A percentile compares a stretch with the other conserved stretches of the same genome.
These are phyloP conservation scores for Drosera spatulata DNA, from an alignment of 179 eudicot genomes.

Conservation along the genomic window DNA sequence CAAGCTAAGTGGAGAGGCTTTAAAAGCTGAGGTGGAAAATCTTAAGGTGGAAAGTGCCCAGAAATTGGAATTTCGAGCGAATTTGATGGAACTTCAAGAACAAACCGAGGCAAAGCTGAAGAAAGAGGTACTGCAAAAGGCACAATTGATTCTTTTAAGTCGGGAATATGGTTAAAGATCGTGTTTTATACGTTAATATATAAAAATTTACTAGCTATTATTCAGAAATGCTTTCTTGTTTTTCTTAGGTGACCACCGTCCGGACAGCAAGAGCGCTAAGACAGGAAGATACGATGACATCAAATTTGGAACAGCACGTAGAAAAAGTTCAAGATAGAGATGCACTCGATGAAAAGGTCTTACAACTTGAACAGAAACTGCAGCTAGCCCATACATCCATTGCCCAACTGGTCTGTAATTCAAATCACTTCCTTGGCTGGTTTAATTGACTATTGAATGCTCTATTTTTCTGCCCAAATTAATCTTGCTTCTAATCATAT, in stretches of 20 bases:
- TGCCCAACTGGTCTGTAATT: constrained; percentile 24
- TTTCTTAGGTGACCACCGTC: constrained; percentile 18
- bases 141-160: too few relatives aligned
- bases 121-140: constrained; percentile 23
- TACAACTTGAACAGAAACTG: constrained; percentile 30
- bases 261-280: constrained; percentile 19
- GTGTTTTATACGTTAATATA: neutral
- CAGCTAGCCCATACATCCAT: constrained; percentile 19
- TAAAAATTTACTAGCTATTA: neutral
- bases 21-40: constrained; percentile 35
- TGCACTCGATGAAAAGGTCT: constrained; percentile 13
- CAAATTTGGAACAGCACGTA: constrained; percentile 21
- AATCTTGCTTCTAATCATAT: neutral
- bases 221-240: neutral
- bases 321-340: constrained; percentile 25
- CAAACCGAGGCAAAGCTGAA: constrained; percentile 39
- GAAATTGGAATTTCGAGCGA: constrained; percentile 33
- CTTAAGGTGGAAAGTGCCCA: constrained; percentile 29
- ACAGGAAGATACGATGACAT: constrained; percentile 25
- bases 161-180: neutral
- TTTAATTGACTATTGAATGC: too few relatives aligned
- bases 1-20: constrained; percentile 23
- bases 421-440: too few relatives aligned
- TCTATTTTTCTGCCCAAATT: neutral
- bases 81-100: constrained; percentile 44